Percentiles rank a stretch among this genome's conserved stretches.
Evolutionary conservation across 257 asterid genomes (phyloP).

Genomic region (Capsicum pubescens): DNA sequence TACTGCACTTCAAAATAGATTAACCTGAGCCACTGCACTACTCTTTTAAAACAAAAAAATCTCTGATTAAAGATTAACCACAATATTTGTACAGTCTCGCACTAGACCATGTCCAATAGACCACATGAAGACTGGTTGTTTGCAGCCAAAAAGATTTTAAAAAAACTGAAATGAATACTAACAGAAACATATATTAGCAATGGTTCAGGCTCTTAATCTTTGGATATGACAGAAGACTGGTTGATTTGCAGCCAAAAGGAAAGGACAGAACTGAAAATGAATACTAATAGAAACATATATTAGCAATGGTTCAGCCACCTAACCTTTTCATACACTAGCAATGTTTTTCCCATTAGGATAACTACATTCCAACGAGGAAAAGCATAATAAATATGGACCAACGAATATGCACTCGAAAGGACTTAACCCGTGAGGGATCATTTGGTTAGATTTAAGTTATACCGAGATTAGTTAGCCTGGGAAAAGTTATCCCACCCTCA

Average conservation of each 20-base stretch:
- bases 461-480: too few relatives aligned
- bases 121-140: background rate
- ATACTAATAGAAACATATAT: background rate
- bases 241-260: background rate
- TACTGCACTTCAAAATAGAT: background rate
- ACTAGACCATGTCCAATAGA: slow-evolving; percentile 12
- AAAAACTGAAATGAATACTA: background rate
- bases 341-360: background rate
- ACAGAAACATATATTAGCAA: background rate
- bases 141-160: background rate
- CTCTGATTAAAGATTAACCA: slow-evolving; percentile 1
- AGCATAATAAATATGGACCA: background rate
- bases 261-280: background rate
- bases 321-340: background rate
- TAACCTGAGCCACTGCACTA: background rate
- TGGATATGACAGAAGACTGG: background rate
- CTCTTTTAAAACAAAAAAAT: background rate
- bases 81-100: background rate
- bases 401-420: background rate
- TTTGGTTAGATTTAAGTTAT: too few relatives aligned
- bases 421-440: background rate
- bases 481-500: too few relatives aligned
- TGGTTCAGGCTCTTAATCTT: background rate
- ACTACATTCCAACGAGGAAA: background rate
- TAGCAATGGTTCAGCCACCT: background rate